Evolutionary conservation across 2,329 filamentous ascomycete species (phyloP).

Genomic region (Hymenoscyphus infarciens): DNA sequence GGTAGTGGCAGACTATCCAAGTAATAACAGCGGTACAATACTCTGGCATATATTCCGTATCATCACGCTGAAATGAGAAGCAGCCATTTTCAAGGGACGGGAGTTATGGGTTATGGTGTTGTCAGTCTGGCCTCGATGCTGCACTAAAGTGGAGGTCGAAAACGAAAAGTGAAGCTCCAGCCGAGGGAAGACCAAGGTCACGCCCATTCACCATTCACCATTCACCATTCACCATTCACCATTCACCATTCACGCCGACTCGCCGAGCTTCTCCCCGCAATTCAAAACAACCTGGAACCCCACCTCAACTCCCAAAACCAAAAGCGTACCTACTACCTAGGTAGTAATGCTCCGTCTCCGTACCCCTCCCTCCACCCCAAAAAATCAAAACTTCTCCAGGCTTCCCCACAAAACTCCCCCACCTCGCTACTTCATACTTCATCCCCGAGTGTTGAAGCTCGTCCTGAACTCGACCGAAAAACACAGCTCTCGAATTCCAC

Average conservation of each 20-base stretch:
- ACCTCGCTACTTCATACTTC: slow-evolving; percentile 3
- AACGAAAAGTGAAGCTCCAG: not conserved
- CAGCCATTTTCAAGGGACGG: no score
- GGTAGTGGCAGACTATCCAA: no score
- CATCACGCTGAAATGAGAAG: no score
- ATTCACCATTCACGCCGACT: not conserved
- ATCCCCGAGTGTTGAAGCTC: not conserved
- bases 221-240: not conserved
- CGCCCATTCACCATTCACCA: not conserved
- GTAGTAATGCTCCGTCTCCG: no score
- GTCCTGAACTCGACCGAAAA: slow-evolving; percentile 2
- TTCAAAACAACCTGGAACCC: not conserved
- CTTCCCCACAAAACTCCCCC: slow-evolving; percentile 1
- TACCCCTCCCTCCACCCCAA: no score
- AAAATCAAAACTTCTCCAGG: not conserved
- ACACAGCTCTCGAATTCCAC: not conserved
- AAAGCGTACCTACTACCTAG: no score
- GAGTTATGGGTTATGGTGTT: no score
- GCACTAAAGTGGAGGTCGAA: no score
- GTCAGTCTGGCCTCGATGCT: not conserved
- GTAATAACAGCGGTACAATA: no score
- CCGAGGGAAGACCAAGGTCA: not conserved
- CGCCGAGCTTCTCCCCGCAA: not conserved
- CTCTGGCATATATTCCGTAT: no score
- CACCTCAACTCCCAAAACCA: not conserved